phyloP scores from a whole-genome alignment of 495 filamentous ascomycete species.

The Penicillium cosmopolitanum region DNA sequence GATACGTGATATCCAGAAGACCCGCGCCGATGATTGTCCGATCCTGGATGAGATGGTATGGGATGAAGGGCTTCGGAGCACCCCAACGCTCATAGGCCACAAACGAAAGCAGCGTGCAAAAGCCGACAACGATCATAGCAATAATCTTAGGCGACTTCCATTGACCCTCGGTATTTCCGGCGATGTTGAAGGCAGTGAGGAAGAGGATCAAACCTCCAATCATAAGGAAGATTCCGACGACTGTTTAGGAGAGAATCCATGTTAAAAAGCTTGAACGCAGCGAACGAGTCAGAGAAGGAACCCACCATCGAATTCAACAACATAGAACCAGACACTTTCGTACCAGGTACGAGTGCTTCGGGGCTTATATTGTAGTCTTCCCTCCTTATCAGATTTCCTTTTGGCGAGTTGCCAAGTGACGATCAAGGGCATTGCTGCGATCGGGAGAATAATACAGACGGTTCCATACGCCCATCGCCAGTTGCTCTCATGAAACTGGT shows the following conservation, averaged over 20 bases:
- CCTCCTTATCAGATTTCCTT: conserved; percentile 54
- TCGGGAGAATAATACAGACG: conserved; percentile 60
- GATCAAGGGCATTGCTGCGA: conserved; percentile 53
- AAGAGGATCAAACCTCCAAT: conserved; percentile 60
- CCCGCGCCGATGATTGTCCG: conserved; percentile 69
- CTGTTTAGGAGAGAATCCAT: conserved; percentile 20
- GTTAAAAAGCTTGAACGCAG: background rate
- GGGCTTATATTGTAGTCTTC: conserved; percentile 30
- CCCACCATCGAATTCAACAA: conserved; percentile 61
- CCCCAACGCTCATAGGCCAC: conserved; percentile 56
- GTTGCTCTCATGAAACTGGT: conserved; percentile 49
- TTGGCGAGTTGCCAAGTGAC: conserved; percentile 53
- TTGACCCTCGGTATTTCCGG: conserved; percentile 42
- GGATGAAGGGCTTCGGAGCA: conserved; percentile 61
- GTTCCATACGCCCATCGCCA: conserved; percentile 65
- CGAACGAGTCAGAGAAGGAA: background rate
- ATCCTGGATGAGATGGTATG: conserved; percentile 57
- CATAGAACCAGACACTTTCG: conserved; percentile 52
- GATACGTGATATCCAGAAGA: conserved; percentile 58
- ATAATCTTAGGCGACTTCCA: conserved; percentile 59
- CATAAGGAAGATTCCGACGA: conserved; percentile 59
- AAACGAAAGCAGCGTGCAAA: conserved; percentile 57
- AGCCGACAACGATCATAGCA: conserved; percentile 60
- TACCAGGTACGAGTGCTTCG: conserved; percentile 41
- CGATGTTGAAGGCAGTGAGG: conserved; percentile 62